Evolutionary conservation across 345 rosid genomes (phyloP), one percentile per base, ranked within the genome.

Genomic region (Excoecaria cochinchinensis): DNA sequence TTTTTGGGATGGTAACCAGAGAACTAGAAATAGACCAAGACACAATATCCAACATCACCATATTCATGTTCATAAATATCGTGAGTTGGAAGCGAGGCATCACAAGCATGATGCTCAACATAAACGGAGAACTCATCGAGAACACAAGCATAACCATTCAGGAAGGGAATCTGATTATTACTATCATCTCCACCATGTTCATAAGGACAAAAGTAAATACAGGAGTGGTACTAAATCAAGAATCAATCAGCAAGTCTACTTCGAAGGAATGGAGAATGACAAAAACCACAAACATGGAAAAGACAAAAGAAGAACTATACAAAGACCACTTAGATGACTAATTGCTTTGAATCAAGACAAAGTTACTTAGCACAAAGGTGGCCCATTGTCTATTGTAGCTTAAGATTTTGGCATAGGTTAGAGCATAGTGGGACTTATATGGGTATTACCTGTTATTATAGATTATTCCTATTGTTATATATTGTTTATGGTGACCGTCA

Each of bases 191-290:
- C 79, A 80, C 72, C 82, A 75, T 80, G 83, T 80, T 6, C 58
- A 69, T 12, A 76, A 80, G 80, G 80, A 72, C 36, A 72, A 40
- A 58, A 68, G 16, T 58, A 86, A 87, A 83, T 88, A 84, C 69
- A 77, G 83, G 57, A 89, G 71, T 58, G 64, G 76, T 61, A 90
- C 77, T 81, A 82, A 85, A 64, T 80, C 87, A 31, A 78, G 76
- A 46, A 46, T 40, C 58, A n/a, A 13, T 71, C 82, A 67, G 47
- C 82, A 86, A 17, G 74, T 48, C 51, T 63, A 72, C 78, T 78
- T 75, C 72, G 85, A 81, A 24, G 71, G 76, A 65, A 65, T 55
- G 80, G 85, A 78, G 74, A 78, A 60, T 69, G 80, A 86, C 50
- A 42, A 53, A 63, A 60, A 84, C 73, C 80, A 73, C 67, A 70